These are phyloP conservation scores for Colletotrichum chrysophilum DNA, from an alignment of 2,329 filamentous ascomycete species.

Conservation along the genomic window DNA sequence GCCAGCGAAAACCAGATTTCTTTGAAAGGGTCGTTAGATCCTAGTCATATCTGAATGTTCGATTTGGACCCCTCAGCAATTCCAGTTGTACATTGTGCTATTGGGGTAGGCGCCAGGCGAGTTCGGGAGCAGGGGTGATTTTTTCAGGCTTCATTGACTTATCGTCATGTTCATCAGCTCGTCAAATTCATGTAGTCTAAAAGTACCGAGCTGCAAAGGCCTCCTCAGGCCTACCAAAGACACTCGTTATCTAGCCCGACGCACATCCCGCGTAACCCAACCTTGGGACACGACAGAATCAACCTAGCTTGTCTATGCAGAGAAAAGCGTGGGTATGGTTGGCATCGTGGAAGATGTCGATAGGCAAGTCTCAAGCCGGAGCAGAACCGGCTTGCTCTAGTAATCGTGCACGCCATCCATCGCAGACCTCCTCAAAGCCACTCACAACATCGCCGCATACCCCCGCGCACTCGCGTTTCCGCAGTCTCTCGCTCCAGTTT, in stretches of 20 bases:
- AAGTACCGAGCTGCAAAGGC: neutral
- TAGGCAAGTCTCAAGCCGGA: constrained; percentile 35
- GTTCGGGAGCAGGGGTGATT: neutral
- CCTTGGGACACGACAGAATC: neutral
- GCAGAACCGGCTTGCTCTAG: constrained; percentile 66
- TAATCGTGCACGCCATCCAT: constrained; percentile 79
- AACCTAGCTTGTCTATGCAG: neutral
- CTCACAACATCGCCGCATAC: constrained; percentile 89
- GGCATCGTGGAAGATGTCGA: neutral
- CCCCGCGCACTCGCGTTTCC: constrained; percentile 78
- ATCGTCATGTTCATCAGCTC: constrained; percentile 8
- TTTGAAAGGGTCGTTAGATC: neutral
- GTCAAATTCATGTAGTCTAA: constrained; percentile 20
- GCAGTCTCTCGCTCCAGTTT: constrained; percentile 81
- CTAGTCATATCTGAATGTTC: neutral
- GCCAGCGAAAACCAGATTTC: neutral
- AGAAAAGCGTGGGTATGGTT: neutral
- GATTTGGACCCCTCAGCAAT: neutral
- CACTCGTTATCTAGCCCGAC: neutral
- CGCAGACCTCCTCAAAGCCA: constrained; percentile 91
- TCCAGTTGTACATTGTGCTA: neutral
- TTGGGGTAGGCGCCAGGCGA: neutral
- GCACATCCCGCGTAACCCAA: neutral
- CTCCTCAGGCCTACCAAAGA: neutral
- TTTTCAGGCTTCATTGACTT: neutral